Conservation (phyloP, 2,329 filamentous ascomycete genomes). For the Apiospora marii region DNA sequence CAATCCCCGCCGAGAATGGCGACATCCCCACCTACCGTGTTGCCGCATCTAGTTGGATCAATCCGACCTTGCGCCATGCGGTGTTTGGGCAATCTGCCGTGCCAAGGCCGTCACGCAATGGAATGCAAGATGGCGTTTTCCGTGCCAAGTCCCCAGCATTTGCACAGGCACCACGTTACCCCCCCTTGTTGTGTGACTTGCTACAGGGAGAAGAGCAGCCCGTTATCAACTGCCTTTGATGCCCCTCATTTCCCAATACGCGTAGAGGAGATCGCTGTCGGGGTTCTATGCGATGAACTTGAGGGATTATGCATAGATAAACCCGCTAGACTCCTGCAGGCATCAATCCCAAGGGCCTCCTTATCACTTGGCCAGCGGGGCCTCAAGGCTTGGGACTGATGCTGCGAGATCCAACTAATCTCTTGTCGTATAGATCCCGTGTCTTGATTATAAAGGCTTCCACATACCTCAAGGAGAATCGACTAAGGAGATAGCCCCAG, state of each 20-base stretch:
- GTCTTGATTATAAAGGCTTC: not conserved
- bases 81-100: not conserved
- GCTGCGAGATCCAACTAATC: too few species aligned
- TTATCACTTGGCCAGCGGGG: not conserved
- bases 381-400: not conserved
- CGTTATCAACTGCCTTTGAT: not conserved
- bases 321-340: not conserved
- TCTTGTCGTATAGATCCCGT: not conserved
- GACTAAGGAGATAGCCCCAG: not conserved
- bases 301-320: not conserved
- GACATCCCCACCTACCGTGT: not conserved
- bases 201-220: not conserved
- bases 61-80: not conserved
- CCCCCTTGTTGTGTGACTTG: not conserved
- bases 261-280: accelerated
- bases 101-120: not conserved
- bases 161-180: not conserved
- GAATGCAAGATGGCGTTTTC: not conserved
- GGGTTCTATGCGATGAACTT: not conserved
- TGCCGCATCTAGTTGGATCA: not conserved
- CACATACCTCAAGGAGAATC: too few species aligned
- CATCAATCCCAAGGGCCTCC: not conserved
- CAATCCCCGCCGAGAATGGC: not conserved
- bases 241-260: not conserved
- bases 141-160: not conserved